These are phyloP conservation scores for Xylaria polymorpha DNA, from an alignment of 2,329 filamentous ascomycete genomes.

Conservation along the genomic window DNA sequence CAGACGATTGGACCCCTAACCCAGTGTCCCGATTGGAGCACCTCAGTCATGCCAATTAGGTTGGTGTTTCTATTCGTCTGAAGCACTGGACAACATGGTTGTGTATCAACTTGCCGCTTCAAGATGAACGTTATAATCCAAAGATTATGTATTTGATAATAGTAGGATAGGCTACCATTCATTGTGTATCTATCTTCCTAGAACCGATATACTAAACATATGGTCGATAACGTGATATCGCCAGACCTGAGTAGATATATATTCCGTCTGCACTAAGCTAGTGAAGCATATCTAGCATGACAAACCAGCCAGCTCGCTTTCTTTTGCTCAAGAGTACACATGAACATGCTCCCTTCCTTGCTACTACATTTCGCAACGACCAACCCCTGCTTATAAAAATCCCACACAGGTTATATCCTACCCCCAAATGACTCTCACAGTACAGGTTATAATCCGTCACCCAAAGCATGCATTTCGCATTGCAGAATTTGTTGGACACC, in stretches of 20 bases:
- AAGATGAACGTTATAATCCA: background rate
- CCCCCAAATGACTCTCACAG: background rate
- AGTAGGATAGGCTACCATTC: background rate
- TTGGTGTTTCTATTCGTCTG: background rate
- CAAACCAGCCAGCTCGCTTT: slow-evolving; percentile 21
- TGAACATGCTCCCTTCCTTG: background rate
- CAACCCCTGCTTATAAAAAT: slow-evolving; percentile 2
- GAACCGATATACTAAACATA: background rate
- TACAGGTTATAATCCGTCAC: slow-evolving; percentile 2
- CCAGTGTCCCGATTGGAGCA: background rate
- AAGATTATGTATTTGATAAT: background rate
- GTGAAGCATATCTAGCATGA: slow-evolving; percentile 4
- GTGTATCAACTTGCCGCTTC: background rate
- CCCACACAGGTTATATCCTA: background rate
- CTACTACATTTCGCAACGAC: background rate
- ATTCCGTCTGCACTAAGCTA: slow-evolving; percentile 2
- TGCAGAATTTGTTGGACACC: slow-evolving; percentile 15
- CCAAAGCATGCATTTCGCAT: slow-evolving; percentile 23
- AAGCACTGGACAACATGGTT: background rate
- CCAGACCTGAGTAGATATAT: background rate
- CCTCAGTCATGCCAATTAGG: background rate
- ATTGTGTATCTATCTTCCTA: background rate
- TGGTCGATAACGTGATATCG: background rate
- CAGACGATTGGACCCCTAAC: background rate
- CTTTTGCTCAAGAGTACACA: slow-evolving; percentile 10